phyloP scores from a whole-genome alignment of 257 asterid genomes.

The Fraxinus americana region DNA sequence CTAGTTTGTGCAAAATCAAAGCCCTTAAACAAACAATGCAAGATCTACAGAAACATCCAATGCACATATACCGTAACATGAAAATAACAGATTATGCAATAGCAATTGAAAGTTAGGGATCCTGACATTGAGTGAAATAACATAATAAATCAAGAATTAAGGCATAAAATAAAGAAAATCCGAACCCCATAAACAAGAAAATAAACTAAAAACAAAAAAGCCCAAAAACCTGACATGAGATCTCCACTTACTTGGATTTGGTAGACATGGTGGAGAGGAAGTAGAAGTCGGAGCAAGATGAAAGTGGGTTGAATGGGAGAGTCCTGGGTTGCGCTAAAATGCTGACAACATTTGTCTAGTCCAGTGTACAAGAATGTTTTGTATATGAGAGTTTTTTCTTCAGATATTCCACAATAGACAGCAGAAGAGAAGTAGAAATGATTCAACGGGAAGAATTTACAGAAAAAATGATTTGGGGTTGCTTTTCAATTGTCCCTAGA shows the following conservation, averaged over 20 bases:
- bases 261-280: conserved; percentile 54
- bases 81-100: conserved; percentile 17
- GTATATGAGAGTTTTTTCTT: background rate
- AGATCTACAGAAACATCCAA: conserved; percentile 26
- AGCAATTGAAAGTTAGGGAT: conserved; percentile 30
- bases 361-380: conserved; percentile 1
- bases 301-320: conserved; percentile 11
- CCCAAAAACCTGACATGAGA: conserved; percentile 38
- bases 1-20: conserved; percentile 6
- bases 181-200: conserved; percentile 6
- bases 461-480: conserved; percentile 13
- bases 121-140: background rate
- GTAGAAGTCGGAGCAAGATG: conserved; percentile 7
- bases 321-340: conserved; percentile 27
- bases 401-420: conserved; percentile 2
- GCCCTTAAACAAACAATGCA: conserved; percentile 21
- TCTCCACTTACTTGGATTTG: conserved; percentile 77
- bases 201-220: conserved; percentile 27
- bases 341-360: conserved; percentile 27
- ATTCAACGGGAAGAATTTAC: conserved; percentile 24
- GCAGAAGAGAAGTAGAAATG: conserved; percentile 20
- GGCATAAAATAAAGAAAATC: background rate
- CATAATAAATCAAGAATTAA: conserved; percentile 14
- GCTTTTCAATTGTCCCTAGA: background rate
- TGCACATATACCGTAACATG: conserved; percentile 22